Conservation (phyloP, 2,329 filamentous ascomycete species). For the Pseudophaeomoniella oleicola region DNA sequence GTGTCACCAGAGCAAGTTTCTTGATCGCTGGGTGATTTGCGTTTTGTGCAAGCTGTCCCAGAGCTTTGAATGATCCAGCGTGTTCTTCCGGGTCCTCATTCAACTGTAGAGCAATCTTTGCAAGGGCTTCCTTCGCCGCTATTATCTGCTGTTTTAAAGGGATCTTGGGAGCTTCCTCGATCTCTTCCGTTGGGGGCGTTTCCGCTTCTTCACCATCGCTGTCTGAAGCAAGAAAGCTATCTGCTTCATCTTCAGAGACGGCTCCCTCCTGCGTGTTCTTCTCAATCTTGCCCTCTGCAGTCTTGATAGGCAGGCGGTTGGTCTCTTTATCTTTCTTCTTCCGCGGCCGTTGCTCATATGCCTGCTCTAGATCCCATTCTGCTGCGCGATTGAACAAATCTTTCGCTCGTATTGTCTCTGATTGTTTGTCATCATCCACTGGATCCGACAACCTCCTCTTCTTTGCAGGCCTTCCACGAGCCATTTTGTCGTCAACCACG, state of each 20-base stretch:
- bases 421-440: constrained; percentile 19
- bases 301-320: constrained; percentile 74
- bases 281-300: constrained; percentile 59
- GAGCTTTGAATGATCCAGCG: constrained; percentile 58
- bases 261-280: constrained; percentile 29
- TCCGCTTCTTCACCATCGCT: constrained; percentile 37
- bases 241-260: constrained; percentile 37
- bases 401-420: constrained; percentile 16
- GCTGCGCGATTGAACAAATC: constrained; percentile 61
- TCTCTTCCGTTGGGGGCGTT: constrained; percentile 20
- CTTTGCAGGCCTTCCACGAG: constrained; percentile 31
- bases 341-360: constrained; percentile 68
- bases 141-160: constrained; percentile 67
- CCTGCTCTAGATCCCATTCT: constrained; percentile 82
- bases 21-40: constrained; percentile 54
- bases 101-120: constrained; percentile 62
- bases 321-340: constrained; percentile 66
- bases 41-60: constrained; percentile 56
- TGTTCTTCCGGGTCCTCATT: constrained; percentile 94
- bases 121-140: constrained; percentile 82
- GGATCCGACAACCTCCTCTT: constrained; percentile 35
- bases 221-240: constrained; percentile 48
- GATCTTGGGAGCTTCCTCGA: constrained; percentile 45
- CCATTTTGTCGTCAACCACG: constrained; percentile 26
- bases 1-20: constrained; percentile 74